Conservation (phyloP, 2,329 filamentous ascomycete genomes). For the Cladosporium sp. region DNA sequence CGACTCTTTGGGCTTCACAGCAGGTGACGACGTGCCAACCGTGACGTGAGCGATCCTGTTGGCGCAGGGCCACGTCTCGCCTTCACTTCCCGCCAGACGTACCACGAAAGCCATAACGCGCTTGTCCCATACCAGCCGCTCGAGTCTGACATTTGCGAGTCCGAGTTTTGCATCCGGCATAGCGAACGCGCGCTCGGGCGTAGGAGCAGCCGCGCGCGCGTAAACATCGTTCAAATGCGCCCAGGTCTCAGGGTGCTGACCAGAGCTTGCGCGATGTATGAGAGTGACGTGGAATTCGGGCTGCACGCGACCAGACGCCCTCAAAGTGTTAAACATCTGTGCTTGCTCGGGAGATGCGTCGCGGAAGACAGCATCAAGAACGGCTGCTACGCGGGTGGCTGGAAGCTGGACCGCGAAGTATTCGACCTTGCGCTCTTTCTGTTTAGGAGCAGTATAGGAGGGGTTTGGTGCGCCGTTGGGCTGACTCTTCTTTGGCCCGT, state of each 20-base stretch:
- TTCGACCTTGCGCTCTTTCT: conserved; percentile 54
- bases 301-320: conserved; percentile 71
- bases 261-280: conserved; percentile 69
- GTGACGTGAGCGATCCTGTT: conserved; percentile 86
- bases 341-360: conserved; percentile 50
- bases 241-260: conserved; percentile 68
- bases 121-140: conserved; percentile 74
- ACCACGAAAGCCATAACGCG: conserved; percentile 90
- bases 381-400: conserved; percentile 46
- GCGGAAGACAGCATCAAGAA: conserved; percentile 69
- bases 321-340: conserved; percentile 72
- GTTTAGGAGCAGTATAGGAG: conserved; percentile 29
- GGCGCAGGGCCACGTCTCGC: conserved; percentile 54
- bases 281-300: conserved; percentile 89
- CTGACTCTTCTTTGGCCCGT: conserved; percentile 23
- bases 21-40: conserved; percentile 69
- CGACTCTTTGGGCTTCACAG: conserved; percentile 89
- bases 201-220: conserved; percentile 31
- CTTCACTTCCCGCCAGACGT: conserved; percentile 53
- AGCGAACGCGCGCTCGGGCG: conserved; percentile 33
- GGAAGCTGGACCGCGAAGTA: conserved; percentile 61
- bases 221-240: conserved; percentile 63
- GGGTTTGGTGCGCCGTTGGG: conserved; percentile 28
- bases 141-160: conserved; percentile 58
- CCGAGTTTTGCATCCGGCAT: conserved; percentile 54